Evolutionary conservation across 78 protist genomes (phyloP), one percentile per base, ranked within the genome.

Genomic region (Dictyostelium brefeldianum): DNA sequence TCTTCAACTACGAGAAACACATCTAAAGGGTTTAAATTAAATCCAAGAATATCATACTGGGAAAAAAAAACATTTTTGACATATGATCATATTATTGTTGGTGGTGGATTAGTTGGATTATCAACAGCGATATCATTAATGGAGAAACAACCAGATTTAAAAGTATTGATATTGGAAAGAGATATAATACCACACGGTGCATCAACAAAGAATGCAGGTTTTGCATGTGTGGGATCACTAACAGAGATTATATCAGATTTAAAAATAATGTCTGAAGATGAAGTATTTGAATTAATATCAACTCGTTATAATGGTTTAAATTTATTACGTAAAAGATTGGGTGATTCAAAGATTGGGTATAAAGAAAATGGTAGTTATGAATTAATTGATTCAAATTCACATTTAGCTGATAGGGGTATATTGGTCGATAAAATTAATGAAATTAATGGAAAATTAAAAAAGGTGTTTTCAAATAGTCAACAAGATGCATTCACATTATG

Each of bases 21-120:
- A n/a, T n/a, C n/a, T n/a, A n/a, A n/a, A n/a, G n/a, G n/a, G n/a
- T 36, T 36, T 36, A 36, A 36, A 36, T 36, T 36, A 36, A 36
- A 36, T 36, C 43, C 43, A 36, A 36, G 43, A 36, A 51, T 4
- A 12, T 67, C 75, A 31, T 67, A 67, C 14, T 65, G 91, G 78
- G 81, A 83, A 73, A 83, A 31, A 56, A 29, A 69, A 73, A 41
- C 79, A 71, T 53, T 73, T 17, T 73, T 41, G 25, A 65, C 36
- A 22, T 83, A 83, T 46, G 87, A 80, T 80, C 62, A 80, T 62
- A 62, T 80, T 46, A 29, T 80, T n/a, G 47, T 80, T 80, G 87
- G 87, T n/a, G 11, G 57, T 17, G 87, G 87, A 25, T 62, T 80
- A 22, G 87, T 80, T 62, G 87, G 87, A 20, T 62, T 80, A 80